phyloP scores from a whole-genome alignment of 306 rosid genomes.

The Senna tora region DNA sequence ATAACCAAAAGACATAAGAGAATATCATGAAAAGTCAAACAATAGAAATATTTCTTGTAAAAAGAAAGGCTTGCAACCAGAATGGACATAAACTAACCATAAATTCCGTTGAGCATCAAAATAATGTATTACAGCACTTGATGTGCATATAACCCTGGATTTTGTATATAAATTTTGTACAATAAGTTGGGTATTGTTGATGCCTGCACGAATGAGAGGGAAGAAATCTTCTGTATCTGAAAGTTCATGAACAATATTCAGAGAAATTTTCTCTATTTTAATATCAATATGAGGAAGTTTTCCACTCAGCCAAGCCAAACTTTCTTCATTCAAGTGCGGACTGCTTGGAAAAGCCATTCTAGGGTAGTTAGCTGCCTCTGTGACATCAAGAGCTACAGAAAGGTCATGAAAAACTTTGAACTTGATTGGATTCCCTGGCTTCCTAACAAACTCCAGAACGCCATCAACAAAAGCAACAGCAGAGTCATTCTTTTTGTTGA shows the following conservation, averaged over 20 bases:
- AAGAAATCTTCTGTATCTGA: constrained; percentile 60
- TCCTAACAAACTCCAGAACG: constrained; percentile 73
- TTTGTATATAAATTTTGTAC: constrained; percentile 66
- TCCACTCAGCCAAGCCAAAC: constrained; percentile 47
- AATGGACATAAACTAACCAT: constrained; percentile 62
- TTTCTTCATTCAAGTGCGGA: constrained; percentile 42
- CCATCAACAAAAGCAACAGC: constrained; percentile 86
- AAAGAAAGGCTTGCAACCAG: constrained; percentile 23
- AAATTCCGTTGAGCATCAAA: constrained; percentile 69
- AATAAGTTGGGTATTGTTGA: constrained; percentile 57
- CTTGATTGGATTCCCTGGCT: constrained; percentile 94
- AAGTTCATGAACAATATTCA: constrained; percentile 73
- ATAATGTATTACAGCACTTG: constrained; percentile 54
- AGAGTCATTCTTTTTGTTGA: constrained; percentile 78
- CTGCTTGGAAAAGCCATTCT: constrained; percentile 47
- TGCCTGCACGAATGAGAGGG: constrained; percentile 69
- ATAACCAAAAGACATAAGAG: constrained; percentile 35
- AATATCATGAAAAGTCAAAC: constrained; percentile 21
- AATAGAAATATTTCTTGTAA: constrained; percentile 21
- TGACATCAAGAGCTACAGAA: constrained; percentile 45
- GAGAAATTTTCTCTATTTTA: constrained; percentile 57
- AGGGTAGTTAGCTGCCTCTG: constrained; percentile 43
- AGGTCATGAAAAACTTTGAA: constrained; percentile 69
- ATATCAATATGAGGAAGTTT: constrained; percentile 62
- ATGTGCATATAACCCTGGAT: constrained; percentile 75